Conservation (phyloP, 306 rosid genomes). For the Fragaria ananassa region DNA sequence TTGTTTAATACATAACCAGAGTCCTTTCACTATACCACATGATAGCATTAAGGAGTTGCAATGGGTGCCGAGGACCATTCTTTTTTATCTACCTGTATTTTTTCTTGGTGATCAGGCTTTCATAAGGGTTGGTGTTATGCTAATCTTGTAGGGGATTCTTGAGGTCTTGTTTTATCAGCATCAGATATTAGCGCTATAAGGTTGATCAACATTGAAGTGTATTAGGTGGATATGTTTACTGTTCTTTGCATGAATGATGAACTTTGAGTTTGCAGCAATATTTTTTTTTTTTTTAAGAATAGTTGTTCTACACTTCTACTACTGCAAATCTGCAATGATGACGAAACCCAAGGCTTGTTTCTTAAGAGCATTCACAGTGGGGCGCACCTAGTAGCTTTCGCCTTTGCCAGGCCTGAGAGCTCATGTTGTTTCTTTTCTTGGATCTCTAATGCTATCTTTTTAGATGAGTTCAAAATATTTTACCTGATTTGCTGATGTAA, state of each 20-base stretch:
- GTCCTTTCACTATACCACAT: not conserved
- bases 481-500: not conserved
- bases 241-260: not conserved
- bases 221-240: not conserved
- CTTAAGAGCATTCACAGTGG: not conserved
- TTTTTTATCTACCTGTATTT: not conserved
- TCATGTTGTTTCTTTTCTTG: not conserved
- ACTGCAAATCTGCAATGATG: not conserved
- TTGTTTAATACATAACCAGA: not conserved
- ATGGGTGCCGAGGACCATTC: not conserved
- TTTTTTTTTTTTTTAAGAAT: too few relatives aligned
- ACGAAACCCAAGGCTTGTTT: not conserved
- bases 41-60: not conserved
- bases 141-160: slow-evolving; percentile 61
- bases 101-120: not conserved
- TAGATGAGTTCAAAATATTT: not conserved
- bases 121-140: not conserved
- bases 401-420: not conserved
- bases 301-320: not conserved
- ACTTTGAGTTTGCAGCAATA: not conserved
- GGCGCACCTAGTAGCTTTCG: not conserved
- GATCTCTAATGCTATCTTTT: not conserved
- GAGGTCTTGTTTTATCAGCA: slow-evolving; percentile 70
- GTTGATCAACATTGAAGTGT: slow-evolving; percentile 23
- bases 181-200: slow-evolving; percentile 75